These are phyloP conservation scores for Cutaneotrichosporon sp. DNA, from an alignment of 1,284 basidiomycete genomes.

Conservation along the genomic window DNA sequence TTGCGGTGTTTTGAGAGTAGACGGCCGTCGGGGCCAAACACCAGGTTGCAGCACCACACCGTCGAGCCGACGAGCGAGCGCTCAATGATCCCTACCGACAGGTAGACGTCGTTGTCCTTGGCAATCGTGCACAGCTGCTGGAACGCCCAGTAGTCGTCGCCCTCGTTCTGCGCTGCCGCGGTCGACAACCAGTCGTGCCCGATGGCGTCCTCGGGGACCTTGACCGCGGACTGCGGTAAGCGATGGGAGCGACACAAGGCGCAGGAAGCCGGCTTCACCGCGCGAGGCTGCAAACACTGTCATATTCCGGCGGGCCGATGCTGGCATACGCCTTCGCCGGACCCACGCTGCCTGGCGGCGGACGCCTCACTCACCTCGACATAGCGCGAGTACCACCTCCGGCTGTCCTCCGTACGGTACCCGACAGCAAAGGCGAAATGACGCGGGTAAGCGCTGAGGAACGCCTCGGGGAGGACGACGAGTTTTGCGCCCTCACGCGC, in stretches of 20 bases:
- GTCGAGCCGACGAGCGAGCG: conserved; percentile 57
- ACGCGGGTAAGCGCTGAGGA: conserved; percentile 47
- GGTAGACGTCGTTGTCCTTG: conserved; percentile 30
- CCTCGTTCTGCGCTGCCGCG: not conserved
- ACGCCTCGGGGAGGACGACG: conserved; percentile 68
- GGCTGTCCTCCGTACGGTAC: conserved; percentile 24
- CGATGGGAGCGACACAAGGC: too few species aligned
- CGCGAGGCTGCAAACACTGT: too few species aligned
- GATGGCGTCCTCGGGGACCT: conserved; percentile 21
- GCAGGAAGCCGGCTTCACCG: too few species aligned
- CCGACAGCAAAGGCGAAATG: conserved; percentile 33
- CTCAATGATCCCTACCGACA: conserved; percentile 66
- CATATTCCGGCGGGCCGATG: not conserved
- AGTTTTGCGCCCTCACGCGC: conserved; percentile 55
- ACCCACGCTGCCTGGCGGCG: too few species aligned
- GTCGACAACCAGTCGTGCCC: conserved; percentile 17
- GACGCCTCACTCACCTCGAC: conserved; percentile 37
- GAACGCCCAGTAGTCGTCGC: conserved; percentile 21
- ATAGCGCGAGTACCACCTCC: conserved; percentile 45
- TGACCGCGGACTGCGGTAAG: conserved; percentile 15
- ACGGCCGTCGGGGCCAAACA: conserved; percentile 57
- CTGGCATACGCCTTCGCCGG: too few species aligned
- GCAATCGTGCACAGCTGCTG: conserved; percentile 14
- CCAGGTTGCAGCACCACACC: conserved; percentile 63
- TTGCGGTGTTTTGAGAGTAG: conserved; percentile 66